Evolutionary conservation across 805 yeast species (phyloP), one percentile per base, ranked within the genome.

Genomic region (Candida nitratophila): DNA sequence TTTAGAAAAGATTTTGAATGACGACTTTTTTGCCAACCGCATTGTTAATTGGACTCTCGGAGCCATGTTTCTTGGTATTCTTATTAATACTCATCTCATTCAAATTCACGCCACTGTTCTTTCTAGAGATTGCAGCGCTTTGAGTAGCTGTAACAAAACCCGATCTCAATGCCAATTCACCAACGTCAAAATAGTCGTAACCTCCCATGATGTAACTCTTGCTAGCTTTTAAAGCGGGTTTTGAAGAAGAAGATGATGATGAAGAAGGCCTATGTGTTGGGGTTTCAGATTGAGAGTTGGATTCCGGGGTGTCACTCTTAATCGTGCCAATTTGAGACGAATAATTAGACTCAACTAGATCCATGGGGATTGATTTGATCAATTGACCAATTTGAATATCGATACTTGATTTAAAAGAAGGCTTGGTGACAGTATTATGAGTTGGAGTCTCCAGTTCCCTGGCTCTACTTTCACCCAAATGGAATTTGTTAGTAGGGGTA

Each of bases 111-210:
- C 44, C 45, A 44, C 63, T 58, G 32, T 50, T 54, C 10, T 54
- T 56, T 39, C 67, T 54, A 10, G 64, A 52, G 6, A 59, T 47
- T 1, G 50, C 43, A 32, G 56, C 53, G 40, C 64, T 57, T 29
- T 51, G 57, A 30, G 48, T 44, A n/a, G 51, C 55, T 4, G 66
- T 59, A 26, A 48, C 51, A 14, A 54, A 22, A 15, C 52, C 66
- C 1, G 80, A 74, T 51, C 78, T 67, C 22, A 69, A 64, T 37
- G 69, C 71, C 37, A 76, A 68, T 14, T 76, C 79, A 2, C 75
- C 78, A 60, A 76, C 74, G 55, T 77, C 82, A 48, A 77, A 77
- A 51, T 76, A 77, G 35, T 79, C 81, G 51, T 77, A 77, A 2
- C 82, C 83, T 29, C 83, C 83, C 43, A 77, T 57, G 62, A 73